phyloP scores from a whole-genome alignment of 805 yeast genomes.

The Priceomyces castillae region DNA sequence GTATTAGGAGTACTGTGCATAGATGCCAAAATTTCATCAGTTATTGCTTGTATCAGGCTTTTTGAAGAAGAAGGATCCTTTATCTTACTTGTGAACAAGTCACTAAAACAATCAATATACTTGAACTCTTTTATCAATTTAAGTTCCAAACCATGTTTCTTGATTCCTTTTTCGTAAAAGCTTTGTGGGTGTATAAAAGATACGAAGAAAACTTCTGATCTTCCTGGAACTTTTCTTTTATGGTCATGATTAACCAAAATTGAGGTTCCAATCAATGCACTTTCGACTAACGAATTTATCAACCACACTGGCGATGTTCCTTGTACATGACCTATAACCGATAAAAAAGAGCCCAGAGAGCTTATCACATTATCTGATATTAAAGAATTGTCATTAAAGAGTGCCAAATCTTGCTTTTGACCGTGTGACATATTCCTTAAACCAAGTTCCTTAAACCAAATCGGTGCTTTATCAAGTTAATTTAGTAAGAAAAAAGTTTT shows the following conservation, averaged over 20 bases:
- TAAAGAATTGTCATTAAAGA: slow-evolving; percentile 52
- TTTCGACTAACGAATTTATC: slow-evolving; percentile 52
- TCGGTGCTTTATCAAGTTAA: too few species aligned
- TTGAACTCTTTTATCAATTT: slow-evolving; percentile 23
- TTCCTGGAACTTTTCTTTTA: slow-evolving; percentile 13
- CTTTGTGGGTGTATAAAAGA: slow-evolving; percentile 36
- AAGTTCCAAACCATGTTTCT: slow-evolving; percentile 40
- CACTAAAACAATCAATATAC: slow-evolving; percentile 47
- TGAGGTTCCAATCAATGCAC: slow-evolving; percentile 46
- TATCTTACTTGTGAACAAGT: slow-evolving; percentile 38
- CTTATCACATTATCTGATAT: slow-evolving; percentile 24
- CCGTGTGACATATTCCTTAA: slow-evolving; percentile 5
- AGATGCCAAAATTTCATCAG: slow-evolving; percentile 15
- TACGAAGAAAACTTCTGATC: slow-evolving; percentile 32
- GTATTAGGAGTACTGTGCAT: slow-evolving; percentile 6
- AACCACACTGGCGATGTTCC: slow-evolving; percentile 70
- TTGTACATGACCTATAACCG: slow-evolving; percentile 31
- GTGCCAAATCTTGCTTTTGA: slow-evolving; percentile 58
- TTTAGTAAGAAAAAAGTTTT: too few species aligned
- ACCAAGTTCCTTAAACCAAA: too few species aligned
- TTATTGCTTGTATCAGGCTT: slow-evolving; percentile 14
- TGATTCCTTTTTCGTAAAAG: slow-evolving; percentile 31
- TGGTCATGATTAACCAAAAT: slow-evolving; percentile 36
- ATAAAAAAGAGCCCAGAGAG: slow-evolving; percentile 16
- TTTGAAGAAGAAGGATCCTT: slow-evolving; percentile 19